Evolutionary conservation across 345 rosid species (phyloP), one percentile per base, ranked within the genome.

Genomic region (Camelina neglecta): DNA sequence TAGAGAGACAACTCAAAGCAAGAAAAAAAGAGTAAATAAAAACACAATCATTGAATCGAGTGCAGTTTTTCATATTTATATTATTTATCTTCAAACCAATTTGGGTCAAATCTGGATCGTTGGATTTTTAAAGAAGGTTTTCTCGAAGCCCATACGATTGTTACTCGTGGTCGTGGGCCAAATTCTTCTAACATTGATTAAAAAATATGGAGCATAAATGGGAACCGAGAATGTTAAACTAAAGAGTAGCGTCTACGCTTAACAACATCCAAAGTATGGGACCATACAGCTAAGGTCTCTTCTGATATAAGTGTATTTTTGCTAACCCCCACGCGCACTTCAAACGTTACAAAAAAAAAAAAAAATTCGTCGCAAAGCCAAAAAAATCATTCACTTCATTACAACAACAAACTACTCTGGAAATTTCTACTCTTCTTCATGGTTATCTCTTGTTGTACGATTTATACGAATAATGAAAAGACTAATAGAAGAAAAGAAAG

Each of bases 161-260:
- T 60, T 29, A 38, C 3, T 5, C 31, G 31, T 29, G 31, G 31
- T 29, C 44, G 56, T 57, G 74, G 44, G 44, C 73, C 63, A 23
- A 55, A 10, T 54, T 54, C 51, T 9, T 54, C 62, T 56, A 39
- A 23, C 53, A 23, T 39, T 38, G 8, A 64, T 42, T 41, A 18
- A 18, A 4, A 42, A 29, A 29, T 29, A 29, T 29, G 31, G 31
- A 29, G 31, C 1, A 29, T 20, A 51, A 67, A 21, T 51, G 36
- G 67, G 15, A 8, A 42, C 24, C 26, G n/a, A 44, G 35, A 24
- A 21, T 21, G 23, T 21, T 21, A 38, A 18, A 18, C 0, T 18
- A 18, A 18, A 56, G 47, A 10, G 57, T 71, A 71, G 60, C 67
- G 49, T 71, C 38, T 36, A 71, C 41, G 73, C 72, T 31, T 48